Evolutionary conservation across 345 rosid genomes (phyloP), one percentile per base, ranked within the genome.

Genomic region (Luvunga scandens): DNA sequence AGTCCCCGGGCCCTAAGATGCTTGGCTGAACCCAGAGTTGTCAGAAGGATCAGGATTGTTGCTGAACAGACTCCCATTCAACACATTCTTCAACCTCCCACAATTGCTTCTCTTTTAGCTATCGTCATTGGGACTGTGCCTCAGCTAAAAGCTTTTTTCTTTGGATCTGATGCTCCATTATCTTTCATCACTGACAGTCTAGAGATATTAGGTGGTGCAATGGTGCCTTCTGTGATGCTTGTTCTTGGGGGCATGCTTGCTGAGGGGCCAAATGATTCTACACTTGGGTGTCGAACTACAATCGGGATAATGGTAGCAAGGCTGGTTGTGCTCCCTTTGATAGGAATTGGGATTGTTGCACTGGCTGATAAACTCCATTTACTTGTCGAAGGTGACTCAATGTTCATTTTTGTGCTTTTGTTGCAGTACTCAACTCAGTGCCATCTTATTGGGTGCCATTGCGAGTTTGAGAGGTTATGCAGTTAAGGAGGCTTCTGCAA

Each of bases 201-300:
- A 67, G 88, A 89, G 81, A 94, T 96, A 76, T 73, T 96, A 84
- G 99, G 83, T 0, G 92, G 92, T 4, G 98, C 97, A 31, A 88
- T 86, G 97, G 99, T 96, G 72, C 98, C 99, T 3, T 96, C 99
- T 2, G 99, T 92, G 83, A 94, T 92, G 99, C 98, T 96, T 75
- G 83, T 96, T 4, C 98, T 94, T 38, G 95, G 99, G 22, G 99
- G 99, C 55, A 92, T 94, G 97, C 90, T 96, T 38, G 85, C 99
- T 0, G 97, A 96, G 80, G 99, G 99, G 71, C 99, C 99, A 33
- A 91, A 84, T 12, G 94, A 94, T 14, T 92, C 99, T 4, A 83
- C 82, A 14, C 92, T 96, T 21, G 99, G 99, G 22, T 85, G 87
- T 60, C 87, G 90, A 75, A 96, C 99, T 4, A 92, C 95, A 18